phyloP scores from a whole-genome alignment of 306 rosid species.

The Oemleria cerasiformis region DNA sequence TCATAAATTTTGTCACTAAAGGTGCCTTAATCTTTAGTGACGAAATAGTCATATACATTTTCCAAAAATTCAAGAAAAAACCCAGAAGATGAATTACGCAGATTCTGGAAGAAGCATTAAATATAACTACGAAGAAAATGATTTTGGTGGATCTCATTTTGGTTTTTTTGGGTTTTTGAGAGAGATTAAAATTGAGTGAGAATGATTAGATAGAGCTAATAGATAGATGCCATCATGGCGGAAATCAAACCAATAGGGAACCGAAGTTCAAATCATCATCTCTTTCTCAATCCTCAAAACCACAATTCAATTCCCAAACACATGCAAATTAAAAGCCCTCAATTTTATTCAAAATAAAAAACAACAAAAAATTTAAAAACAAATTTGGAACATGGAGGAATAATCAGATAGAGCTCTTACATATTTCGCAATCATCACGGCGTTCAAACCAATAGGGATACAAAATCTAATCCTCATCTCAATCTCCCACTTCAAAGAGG shows the following conservation, averaged over 20 bases:
- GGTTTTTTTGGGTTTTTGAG: background rate
- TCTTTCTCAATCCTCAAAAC: slow-evolving; percentile 8
- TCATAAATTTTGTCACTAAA: too few relatives aligned
- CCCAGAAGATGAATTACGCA: too few relatives aligned
- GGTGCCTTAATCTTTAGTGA: too few relatives aligned
- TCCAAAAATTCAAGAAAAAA: too few relatives aligned
- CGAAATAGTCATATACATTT: too few relatives aligned
- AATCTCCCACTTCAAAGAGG: slow-evolving; percentile 30
- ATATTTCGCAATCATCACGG: slow-evolving; percentile 45
- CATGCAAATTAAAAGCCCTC: background rate
- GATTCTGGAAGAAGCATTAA: too few relatives aligned
- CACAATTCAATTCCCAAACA: background rate
- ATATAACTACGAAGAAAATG: too few relatives aligned
- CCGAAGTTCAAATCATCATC: slow-evolving; percentile 21
- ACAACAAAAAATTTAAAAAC: too few relatives aligned
- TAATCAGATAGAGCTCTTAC: slow-evolving; percentile 56
- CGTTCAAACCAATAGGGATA: slow-evolving; percentile 62
- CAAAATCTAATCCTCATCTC: slow-evolving; percentile 31
- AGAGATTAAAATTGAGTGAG: background rate
- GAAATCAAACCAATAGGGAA: slow-evolving; percentile 25
- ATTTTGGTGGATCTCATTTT: too few relatives aligned
- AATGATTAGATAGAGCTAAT: slow-evolving; percentile 27
- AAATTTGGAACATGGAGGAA: slow-evolving; percentile 16
- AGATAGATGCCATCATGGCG: slow-evolving; percentile 17
- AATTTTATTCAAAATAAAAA: background rate